A percentile compares a stretch with the other conserved stretches of the same genome.
These are phyloP conservation scores for Fraxinus anomala DNA, from an alignment of 257 asterid species.

Conservation along the genomic window DNA sequence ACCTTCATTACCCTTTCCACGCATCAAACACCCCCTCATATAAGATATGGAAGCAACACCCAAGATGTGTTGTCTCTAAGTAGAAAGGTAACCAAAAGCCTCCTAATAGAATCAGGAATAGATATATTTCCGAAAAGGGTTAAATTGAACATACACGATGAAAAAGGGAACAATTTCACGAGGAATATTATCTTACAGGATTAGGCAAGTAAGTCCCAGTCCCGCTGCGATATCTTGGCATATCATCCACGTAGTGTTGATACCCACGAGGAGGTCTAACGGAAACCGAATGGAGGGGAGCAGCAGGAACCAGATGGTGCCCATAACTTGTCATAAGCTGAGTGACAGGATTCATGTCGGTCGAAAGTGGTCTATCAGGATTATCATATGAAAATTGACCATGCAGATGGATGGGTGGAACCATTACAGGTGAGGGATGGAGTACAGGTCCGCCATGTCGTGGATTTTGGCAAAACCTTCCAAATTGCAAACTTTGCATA, in stretches of 20 bases:
- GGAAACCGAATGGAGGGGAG: slow-evolving; percentile 69
- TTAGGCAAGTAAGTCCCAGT: slow-evolving; percentile 96
- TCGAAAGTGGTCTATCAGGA: slow-evolving; percentile 72
- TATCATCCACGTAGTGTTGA: slow-evolving; percentile 68
- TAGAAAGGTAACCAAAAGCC: neutral
- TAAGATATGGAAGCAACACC: neutral
- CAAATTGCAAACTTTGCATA: slow-evolving; percentile 85
- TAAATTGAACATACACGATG: neutral
- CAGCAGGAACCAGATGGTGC: slow-evolving; percentile 63
- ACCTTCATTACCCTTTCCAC: neutral
- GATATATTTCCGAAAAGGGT: neutral
- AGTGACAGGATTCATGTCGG: slow-evolving; percentile 56
- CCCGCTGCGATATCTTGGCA: slow-evolving; percentile 87
- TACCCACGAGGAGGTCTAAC: slow-evolving; percentile 64
- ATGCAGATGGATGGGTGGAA: slow-evolving; percentile 77
- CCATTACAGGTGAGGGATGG: slow-evolving; percentile 75
- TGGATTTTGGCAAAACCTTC: slow-evolving; percentile 85
- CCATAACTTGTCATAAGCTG: slow-evolving; percentile 68
- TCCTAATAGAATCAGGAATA: neutral
- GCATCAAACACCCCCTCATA: neutral
- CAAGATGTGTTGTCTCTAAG: neutral
- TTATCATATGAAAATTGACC: slow-evolving; percentile 77
- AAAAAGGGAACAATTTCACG: slow-evolving; percentile 23
- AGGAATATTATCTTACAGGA: slow-evolving; percentile 66
- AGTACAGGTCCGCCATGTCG: slow-evolving; percentile 48